These are phyloP conservation scores for Phytophthora uliginosa DNA, from an alignment of 352 stramenopile species.

Conservation along the genomic window DNA sequence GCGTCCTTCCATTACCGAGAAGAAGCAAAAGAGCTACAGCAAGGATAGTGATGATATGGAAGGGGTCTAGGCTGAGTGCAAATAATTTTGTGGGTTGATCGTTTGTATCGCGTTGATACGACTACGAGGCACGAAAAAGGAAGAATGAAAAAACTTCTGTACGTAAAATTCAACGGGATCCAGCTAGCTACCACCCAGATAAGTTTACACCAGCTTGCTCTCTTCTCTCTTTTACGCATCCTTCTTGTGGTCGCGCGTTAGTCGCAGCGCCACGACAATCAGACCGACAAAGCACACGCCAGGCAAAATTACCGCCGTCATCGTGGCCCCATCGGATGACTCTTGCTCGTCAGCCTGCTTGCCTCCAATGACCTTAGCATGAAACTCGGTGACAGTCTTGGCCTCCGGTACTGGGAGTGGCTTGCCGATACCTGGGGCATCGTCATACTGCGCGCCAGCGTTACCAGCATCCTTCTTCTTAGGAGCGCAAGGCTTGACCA, in stretches of 20 bases:
- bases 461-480: slow-evolving; percentile 62
- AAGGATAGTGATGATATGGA: slow-evolving; percentile 61
- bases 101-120: slow-evolving; percentile 27
- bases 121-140: slow-evolving; percentile 1
- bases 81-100: slow-evolving; percentile 20
- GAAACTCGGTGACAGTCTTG: slow-evolving; percentile 46
- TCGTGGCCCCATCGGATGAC: slow-evolving; percentile 12
- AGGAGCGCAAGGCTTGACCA: slow-evolving; percentile 75
- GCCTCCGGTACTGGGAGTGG: slow-evolving; percentile 41
- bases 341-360: slow-evolving; percentile 37
- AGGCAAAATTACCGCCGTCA: slow-evolving; percentile 59
- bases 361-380: slow-evolving; percentile 51
- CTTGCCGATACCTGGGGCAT: slow-evolving; percentile 73
- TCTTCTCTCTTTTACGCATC: slow-evolving; percentile 47
- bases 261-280: slow-evolving; percentile 57
- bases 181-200: slow-evolving; percentile 3
- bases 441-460: slow-evolving; percentile 50
- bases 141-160: slow-evolving; percentile 30
- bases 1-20: slow-evolving; percentile 40
- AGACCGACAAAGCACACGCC: slow-evolving; percentile 63
- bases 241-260: slow-evolving; percentile 84
- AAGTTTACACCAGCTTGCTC: slow-evolving; percentile 18
- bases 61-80: slow-evolving; percentile 38
- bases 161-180: slow-evolving; percentile 1
- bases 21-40: slow-evolving; percentile 54